These are phyloP conservation scores for Mercurialis annua DNA, from an alignment of 345 rosid species.

Conservation along the genomic window DNA sequence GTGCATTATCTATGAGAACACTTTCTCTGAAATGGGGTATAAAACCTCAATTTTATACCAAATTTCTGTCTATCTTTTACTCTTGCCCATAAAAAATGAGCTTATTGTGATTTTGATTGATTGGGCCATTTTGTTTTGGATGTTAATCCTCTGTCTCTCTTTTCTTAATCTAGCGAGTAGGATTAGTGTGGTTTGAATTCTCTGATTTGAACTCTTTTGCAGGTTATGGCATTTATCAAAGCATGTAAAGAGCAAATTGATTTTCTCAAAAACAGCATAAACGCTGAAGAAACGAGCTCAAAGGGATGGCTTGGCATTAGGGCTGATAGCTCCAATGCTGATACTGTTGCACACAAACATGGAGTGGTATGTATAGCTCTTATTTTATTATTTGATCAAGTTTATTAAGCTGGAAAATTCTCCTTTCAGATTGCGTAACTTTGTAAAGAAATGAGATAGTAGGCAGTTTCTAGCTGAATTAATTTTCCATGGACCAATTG, in stretches of 20 bases:
- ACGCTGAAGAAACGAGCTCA: conserved; percentile 59
- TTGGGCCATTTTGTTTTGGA: neutral
- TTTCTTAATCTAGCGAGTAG: neutral
- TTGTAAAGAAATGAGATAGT: neutral
- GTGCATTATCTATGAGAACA: neutral
- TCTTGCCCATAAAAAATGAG: neutral
- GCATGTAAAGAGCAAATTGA: conserved; percentile 87
- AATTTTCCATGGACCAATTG: no score
- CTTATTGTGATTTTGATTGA: neutral
- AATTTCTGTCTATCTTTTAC: neutral
- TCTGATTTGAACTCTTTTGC: conserved; percentile 16
- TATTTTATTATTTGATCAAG: neutral
- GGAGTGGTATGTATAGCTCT: conserved; percentile 74
- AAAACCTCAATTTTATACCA: neutral
- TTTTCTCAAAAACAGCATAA: conserved; percentile 65
- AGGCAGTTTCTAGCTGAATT: conserved; percentile 10
- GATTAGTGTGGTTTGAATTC: neutral
- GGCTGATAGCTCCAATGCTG: conserved; percentile 57
- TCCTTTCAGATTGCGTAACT: neutral
- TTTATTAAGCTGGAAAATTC: no score
- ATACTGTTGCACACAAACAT: conserved; percentile 85
- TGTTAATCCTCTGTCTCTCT: neutral
- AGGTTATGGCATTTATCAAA: conserved; percentile 81
- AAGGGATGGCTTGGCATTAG: conserved; percentile 78
- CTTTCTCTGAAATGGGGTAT: conserved; percentile 3